Conservation (phyloP, 495 filamentous ascomycete species). For the Xylaria castorea region DNA sequence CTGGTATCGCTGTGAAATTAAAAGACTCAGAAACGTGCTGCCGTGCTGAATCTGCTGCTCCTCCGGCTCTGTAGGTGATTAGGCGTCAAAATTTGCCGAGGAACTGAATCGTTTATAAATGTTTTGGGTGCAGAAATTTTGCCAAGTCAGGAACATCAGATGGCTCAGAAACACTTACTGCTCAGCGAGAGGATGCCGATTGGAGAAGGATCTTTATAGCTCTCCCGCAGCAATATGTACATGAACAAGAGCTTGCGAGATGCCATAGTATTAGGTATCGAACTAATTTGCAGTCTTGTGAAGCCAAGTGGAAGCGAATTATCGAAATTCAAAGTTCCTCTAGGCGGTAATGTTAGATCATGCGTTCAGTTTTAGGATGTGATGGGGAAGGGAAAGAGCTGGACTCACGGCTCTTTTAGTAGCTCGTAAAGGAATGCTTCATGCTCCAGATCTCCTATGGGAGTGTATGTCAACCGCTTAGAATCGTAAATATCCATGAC, state of each 20-base stretch:
- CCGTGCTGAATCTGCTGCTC: not conserved
- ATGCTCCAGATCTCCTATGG: not conserved
- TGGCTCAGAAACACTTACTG: not conserved
- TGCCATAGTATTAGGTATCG: not conserved
- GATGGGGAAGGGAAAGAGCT: not conserved
- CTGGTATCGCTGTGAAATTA: conserved; percentile 41
- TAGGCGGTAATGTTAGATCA: not conserved
- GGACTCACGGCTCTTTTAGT: conserved; percentile 8
- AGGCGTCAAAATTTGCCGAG: not conserved
- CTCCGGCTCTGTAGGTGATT: not conserved
- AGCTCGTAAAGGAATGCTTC: not conserved
- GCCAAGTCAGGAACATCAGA: not conserved
- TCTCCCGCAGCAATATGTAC: conserved; percentile 4
- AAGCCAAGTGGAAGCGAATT: not conserved
- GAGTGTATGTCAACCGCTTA: conserved; percentile 7
- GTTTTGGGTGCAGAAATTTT: not conserved
- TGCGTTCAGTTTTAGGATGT: not conserved
- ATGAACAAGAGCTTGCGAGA: conserved; percentile 14
- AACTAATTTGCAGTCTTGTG: not conserved
- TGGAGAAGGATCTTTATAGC: not conserved
- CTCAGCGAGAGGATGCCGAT: conserved; percentile 5
- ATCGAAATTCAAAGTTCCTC: not conserved
- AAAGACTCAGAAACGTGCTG: not conserved
- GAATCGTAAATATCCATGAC: conserved; percentile 3
- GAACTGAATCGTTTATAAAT: not conserved